Conservation (phyloP, 371 early-diverging fungal genomes). For the Rhizopus delemar region DNA sequence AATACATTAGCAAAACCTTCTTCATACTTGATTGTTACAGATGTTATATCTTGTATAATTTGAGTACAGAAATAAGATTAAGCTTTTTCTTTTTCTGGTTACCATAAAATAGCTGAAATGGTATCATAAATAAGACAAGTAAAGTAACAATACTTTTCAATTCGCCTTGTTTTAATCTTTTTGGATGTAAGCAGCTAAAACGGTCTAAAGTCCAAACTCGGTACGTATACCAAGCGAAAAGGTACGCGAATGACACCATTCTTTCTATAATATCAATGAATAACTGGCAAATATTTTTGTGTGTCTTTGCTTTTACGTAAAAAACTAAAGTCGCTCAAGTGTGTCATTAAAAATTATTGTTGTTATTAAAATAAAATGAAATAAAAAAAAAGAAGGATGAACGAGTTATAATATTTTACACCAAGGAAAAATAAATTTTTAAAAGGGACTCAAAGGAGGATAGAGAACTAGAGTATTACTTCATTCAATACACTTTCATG, state of each 20-base stretch:
- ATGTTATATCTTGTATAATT: constrained; percentile 32
- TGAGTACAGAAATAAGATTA: background rate
- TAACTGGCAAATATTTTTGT: no score
- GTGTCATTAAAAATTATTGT: constrained; percentile 31
- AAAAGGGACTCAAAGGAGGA: no score
- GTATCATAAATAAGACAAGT: constrained; percentile 46
- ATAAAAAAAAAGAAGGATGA: background rate
- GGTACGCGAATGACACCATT: constrained; percentile 38
- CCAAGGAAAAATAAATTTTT: no score
- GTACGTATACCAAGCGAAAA: constrained; percentile 40
- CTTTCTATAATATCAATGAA: constrained; percentile 28
- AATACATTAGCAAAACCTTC: constrained; percentile 44
- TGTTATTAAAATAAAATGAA: background rate
- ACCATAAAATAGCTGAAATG: constrained; percentile 54
- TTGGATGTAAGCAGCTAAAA: constrained; percentile 37
- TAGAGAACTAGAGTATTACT: no score
- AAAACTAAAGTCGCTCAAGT: constrained; percentile 51
- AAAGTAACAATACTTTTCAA: constrained; percentile 51
- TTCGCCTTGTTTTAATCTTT: constrained; percentile 43
- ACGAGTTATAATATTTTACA: no score
- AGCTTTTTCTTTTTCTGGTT: background rate
- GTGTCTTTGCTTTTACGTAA: constrained; percentile 10
- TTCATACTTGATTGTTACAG: constrained; percentile 51
- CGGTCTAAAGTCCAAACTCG: constrained; percentile 39
- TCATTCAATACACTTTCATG: no score